Conservation (phyloP, 331 rosid species). For the Prunus yedoensis region DNA sequence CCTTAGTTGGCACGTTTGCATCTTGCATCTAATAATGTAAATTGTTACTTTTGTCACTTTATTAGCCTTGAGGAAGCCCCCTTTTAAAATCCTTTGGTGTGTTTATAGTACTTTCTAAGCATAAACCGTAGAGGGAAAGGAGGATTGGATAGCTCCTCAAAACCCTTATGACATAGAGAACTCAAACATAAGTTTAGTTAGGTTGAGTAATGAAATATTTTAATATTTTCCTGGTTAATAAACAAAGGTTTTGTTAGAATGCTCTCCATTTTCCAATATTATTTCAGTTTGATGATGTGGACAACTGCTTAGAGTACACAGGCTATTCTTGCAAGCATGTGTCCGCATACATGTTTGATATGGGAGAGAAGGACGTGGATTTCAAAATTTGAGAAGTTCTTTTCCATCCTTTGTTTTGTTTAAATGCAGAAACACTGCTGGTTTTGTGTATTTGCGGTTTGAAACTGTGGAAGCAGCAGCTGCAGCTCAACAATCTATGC, state of each 20-base stretch:
- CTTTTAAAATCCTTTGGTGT: not conserved
- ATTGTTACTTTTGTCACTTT: too few relatives aligned
- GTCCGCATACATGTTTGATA: not conserved
- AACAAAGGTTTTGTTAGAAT: not conserved
- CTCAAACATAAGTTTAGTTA: not conserved
- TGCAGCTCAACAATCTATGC: conserved; percentile 92
- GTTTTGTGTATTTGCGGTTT: conserved; percentile 80
- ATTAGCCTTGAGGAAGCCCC: too few relatives aligned
- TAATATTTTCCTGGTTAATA: not conserved
- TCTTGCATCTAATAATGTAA: too few relatives aligned
- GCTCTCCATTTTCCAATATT: not conserved
- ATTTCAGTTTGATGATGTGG: not conserved
- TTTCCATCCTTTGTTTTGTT: conserved; percentile 4
- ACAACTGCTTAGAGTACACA: not conserved
- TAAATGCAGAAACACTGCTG: conserved; percentile 74
- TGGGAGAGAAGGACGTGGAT: not conserved
- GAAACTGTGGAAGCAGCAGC: conserved; percentile 78
- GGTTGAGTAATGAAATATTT: not conserved
- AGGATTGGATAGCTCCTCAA: not conserved
- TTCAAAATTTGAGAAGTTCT: not conserved
- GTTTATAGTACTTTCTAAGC: not conserved
- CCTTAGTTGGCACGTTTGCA: too few relatives aligned
- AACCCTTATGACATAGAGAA: not conserved
- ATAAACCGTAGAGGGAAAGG: not conserved
- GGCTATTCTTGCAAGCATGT: not conserved